These are phyloP conservation scores for Saccharomycopsis guyanensis DNA, from an alignment of 805 yeast species.

Conservation along the genomic window DNA sequence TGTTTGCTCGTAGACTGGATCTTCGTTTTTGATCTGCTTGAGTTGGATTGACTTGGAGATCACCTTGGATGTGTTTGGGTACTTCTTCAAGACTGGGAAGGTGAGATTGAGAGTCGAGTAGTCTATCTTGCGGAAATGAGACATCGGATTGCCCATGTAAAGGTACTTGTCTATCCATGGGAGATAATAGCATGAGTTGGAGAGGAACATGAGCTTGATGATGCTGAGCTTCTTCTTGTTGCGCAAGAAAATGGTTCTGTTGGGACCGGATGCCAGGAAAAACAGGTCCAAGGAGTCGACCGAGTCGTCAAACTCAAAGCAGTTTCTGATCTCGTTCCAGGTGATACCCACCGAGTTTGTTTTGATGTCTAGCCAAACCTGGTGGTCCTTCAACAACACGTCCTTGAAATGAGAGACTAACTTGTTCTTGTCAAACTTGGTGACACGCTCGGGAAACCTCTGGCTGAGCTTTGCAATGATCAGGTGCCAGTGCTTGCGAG, in stretches of 20 bases:
- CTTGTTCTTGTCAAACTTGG: constrained; percentile 14
- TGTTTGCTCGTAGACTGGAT: too few relatives aligned
- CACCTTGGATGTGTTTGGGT: constrained; percentile 4
- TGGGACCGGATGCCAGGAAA: constrained; percentile 5
- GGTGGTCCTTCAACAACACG: constrained; percentile 14
- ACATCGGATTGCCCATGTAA: constrained; percentile 1
- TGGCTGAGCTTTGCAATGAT: constrained; percentile 6
- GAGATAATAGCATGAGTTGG: constrained; percentile 13
- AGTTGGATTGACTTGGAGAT: constrained; percentile 9
- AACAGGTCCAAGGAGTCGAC: constrained; percentile 9
- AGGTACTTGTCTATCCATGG: constrained; percentile 17
- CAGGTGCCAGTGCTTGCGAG: constrained; percentile 6
- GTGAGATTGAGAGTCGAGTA: constrained; percentile 2
- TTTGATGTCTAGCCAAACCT: constrained; percentile 17
- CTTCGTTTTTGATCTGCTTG: constrained; percentile 1
- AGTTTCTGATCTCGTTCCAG: constrained; percentile 10
- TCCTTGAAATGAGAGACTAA: constrained; percentile 11
- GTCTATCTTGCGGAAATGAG: constrained; percentile 4
- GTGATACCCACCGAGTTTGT: constrained; percentile 9
- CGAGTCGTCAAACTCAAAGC: constrained; percentile 4
- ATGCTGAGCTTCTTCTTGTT: constrained; percentile 11
- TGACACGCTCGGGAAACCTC: constrained; percentile 7
- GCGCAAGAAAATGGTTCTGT: constrained; percentile 2
- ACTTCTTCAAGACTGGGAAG: constrained; percentile 3
- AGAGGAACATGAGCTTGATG: constrained; percentile 18